Base-by-base conservation (phyloP, 352 stramenopile species). In the Pythium phragmiticola region DNA sequence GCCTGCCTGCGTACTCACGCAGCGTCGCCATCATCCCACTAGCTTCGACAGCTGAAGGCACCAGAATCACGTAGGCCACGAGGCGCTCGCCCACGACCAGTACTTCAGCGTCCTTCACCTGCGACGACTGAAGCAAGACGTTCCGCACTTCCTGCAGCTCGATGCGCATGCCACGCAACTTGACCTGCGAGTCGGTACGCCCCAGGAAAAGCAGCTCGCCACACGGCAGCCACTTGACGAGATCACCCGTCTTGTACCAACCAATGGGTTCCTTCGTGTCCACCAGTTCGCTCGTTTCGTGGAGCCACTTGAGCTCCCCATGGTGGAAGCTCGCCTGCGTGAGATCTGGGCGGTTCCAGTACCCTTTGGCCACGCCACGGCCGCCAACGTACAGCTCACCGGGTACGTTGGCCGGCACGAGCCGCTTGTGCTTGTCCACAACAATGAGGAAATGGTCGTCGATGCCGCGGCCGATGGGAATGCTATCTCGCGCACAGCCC, bases 81-180 rank as follows among this genome's bases (percentile, higher is more conserved):
- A 92, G 69, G 6, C 56, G 52, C 14, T 67, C 7, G 53, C 75
- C 53, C 30, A 79, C 52, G 4, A 83, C 63, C 0, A 84, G 50
- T 5, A 90, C 77, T 51, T 84, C 76, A 13, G 78, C 77, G 23
- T 84, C 70, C 30, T 72, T 66, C 2, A 94, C 67, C 0, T 33
- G 37, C 13, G 48, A 7, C 33, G 82, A 66, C 9, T 72, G 60
- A 6, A 88, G 53, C 16, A 93, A 55, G 30, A 82, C 71, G 19
- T 85, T 84, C 7, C 88, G 80, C 16, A 94, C 78, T 70, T 94
- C 85, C 11, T 89, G 80, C 4, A 94, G 65, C 64, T 96, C 87
- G 19, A 96, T 84, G 3, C 87, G 83, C 69, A 91, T 90, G 13
- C 85, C 87, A 19, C 84, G 78, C 2, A 90, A 77, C 58, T 95